Conservation (phyloP, 176 grass and related monocot species). For the Aegilops bicornis region DNA sequence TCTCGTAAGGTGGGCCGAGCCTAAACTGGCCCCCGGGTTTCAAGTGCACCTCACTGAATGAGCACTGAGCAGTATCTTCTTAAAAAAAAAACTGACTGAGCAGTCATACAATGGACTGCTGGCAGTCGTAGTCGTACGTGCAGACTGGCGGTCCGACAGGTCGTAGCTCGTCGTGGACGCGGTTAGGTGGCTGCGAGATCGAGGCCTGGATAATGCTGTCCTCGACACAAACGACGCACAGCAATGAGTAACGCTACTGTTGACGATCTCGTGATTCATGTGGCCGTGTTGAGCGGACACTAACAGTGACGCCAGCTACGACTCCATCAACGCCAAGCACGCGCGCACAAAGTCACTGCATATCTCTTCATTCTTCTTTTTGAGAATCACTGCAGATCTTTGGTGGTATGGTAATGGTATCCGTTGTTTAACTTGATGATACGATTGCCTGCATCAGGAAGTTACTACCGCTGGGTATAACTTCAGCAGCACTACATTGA, state of each 20-base stretch:
- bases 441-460: background rate
- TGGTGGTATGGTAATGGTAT: too few relatives aligned
- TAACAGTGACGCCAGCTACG: background rate
- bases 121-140: background rate
- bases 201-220: background rate
- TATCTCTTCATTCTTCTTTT: too few relatives aligned
- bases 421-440: too few relatives aligned
- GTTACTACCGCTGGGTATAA: background rate
- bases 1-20: background rate
- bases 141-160: slow-evolving; percentile 10
- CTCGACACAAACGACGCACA: background rate
- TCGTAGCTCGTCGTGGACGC: background rate
- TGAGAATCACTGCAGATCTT: background rate
- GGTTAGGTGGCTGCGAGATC: background rate
- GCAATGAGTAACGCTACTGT: background rate
- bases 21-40: too few relatives aligned
- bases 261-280: background rate
- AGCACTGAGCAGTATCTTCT: too few relatives aligned
- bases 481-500: background rate
- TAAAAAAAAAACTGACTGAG: background rate
- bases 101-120: background rate
- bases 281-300: background rate
- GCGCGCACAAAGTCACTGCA: background rate
- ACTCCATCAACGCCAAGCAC: background rate
- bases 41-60: background rate